Percentiles rank a stretch among this genome's conserved stretches.
Evolutionary conservation across 1,284 basidiomycete genomes (phyloP).

Genomic region (Afroboletus lepidellus): DNA sequence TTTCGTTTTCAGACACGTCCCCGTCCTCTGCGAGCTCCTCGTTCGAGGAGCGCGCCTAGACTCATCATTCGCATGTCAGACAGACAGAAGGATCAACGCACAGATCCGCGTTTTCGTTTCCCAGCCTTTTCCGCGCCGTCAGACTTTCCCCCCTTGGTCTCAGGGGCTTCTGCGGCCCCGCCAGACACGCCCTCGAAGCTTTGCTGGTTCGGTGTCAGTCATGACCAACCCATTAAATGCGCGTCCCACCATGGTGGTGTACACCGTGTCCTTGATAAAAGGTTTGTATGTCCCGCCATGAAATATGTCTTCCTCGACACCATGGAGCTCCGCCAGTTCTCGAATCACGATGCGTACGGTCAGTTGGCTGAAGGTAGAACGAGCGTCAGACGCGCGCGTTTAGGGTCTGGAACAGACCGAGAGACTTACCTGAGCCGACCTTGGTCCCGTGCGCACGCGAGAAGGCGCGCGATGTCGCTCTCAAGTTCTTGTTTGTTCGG

Average conservation of each 20-base stretch:
- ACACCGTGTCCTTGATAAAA: constrained; percentile 42
- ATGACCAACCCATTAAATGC: background rate
- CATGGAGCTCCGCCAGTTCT: constrained; percentile 43
- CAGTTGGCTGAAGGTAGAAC: constrained; percentile 36
- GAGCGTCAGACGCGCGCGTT: background rate
- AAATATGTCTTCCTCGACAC: constrained; percentile 42
- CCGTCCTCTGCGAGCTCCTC: constrained; percentile 3
- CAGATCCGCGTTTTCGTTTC: constrained; percentile 12
- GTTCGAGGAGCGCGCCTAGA: background rate
- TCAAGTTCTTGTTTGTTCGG: constrained; percentile 23
- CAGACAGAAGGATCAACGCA: constrained; percentile 6
- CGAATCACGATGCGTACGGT: constrained; percentile 50
- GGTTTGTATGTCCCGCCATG: constrained; percentile 43
- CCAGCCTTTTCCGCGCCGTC: background rate
- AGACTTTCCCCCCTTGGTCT: constrained; percentile 1
- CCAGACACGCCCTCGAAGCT: constrained; percentile 4
- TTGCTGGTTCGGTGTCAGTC: constrained; percentile 7
- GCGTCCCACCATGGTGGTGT: constrained; percentile 40
- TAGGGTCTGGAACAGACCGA: background rate
- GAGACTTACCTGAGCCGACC: constrained; percentile 27
- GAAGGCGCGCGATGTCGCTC: constrained; percentile 24
- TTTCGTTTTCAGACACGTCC: constrained; percentile 1
- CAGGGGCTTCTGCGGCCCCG: background rate
- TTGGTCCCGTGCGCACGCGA: constrained; percentile 28
- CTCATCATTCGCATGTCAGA: constrained; percentile 1